These are phyloP conservation scores for Abrus pulchellus DNA, from an alignment of 306 rosid species.

Conservation along the genomic window DNA sequence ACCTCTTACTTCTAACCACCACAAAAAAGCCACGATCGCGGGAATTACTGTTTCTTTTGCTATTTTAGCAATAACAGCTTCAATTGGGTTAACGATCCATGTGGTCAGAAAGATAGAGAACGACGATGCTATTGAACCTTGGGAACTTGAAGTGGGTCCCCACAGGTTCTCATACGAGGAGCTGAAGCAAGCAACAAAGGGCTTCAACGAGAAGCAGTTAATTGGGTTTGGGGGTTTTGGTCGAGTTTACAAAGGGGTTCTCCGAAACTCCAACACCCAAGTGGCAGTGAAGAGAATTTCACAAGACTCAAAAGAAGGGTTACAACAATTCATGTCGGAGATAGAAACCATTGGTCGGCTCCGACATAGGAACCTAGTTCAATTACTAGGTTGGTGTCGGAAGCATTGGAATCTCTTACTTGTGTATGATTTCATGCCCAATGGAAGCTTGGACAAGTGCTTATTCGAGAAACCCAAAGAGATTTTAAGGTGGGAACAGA, in stretches of 20 bases:
- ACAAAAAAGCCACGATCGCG: background rate
- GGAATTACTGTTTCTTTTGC: constrained; percentile 39
- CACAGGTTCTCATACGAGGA: constrained; percentile 55
- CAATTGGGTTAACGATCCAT: constrained; percentile 15
- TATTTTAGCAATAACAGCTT: constrained; percentile 1
- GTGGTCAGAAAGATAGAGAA: constrained; percentile 44
- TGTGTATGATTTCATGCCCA: constrained; percentile 59
- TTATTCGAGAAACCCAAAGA: constrained; percentile 44
- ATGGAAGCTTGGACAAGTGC: constrained; percentile 62
- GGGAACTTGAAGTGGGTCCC: constrained; percentile 63
- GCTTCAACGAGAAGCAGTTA: constrained; percentile 51
- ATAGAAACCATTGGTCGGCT: constrained; percentile 58
- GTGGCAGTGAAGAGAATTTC: constrained; percentile 59
- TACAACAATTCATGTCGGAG: constrained; percentile 54
- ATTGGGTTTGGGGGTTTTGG: constrained; percentile 64
- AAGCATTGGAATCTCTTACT: constrained; percentile 44
- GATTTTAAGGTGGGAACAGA: constrained; percentile 54
- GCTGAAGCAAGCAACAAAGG: constrained; percentile 54
- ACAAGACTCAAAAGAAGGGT: constrained; percentile 53
- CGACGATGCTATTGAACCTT: constrained; percentile 51
- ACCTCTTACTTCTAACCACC: constrained; percentile 37
- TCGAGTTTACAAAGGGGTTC: constrained; percentile 56
- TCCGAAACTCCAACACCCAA: constrained; percentile 41
- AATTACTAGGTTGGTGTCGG: constrained; percentile 63
- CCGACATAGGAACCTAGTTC: constrained; percentile 58